Evolutionary conservation across 2,329 filamentous ascomycete genomes (phyloP).

Genomic region (Nothopassalora personata): DNA sequence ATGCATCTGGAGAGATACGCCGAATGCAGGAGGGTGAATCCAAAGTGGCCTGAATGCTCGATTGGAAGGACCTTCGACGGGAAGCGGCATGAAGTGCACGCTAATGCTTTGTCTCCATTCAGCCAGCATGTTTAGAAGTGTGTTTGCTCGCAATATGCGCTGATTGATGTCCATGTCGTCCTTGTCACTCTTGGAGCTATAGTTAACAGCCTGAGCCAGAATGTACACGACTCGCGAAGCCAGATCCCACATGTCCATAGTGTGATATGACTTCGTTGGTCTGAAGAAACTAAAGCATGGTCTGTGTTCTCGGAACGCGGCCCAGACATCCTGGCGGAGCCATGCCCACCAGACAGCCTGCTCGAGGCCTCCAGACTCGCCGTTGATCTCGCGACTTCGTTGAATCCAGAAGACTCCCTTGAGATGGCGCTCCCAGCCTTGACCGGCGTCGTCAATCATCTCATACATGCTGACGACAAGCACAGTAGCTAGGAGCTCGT

Average conservation of each 20-base stretch:
- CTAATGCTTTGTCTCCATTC: slow-evolving; percentile 47
- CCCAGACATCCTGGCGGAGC: slow-evolving; percentile 62
- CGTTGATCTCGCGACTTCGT: slow-evolving; percentile 56
- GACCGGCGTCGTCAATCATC: slow-evolving; percentile 56
- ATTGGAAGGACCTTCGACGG: slow-evolving; percentile 35
- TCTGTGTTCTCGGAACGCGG: slow-evolving; percentile 55
- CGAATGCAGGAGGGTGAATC: slow-evolving; percentile 45
- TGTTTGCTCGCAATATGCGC: slow-evolving; percentile 39
- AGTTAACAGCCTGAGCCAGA: slow-evolving; percentile 54
- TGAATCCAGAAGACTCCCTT: slow-evolving; percentile 64
- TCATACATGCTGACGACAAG: slow-evolving; percentile 60
- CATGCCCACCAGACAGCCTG: slow-evolving; percentile 62
- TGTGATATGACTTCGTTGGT: slow-evolving; percentile 45
- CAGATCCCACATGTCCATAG: slow-evolving; percentile 51
- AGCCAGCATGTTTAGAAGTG: slow-evolving; percentile 45
- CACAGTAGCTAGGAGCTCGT: slow-evolving; percentile 55
- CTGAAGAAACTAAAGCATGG: slow-evolving; percentile 55
- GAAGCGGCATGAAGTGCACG: slow-evolving; percentile 42
- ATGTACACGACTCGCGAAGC: slow-evolving; percentile 52
- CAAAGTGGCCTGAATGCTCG: slow-evolving; percentile 47
- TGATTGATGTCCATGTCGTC: slow-evolving; percentile 35
- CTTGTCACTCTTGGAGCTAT: slow-evolving; percentile 49
- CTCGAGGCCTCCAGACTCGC: slow-evolving; percentile 52
- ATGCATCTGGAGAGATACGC: slow-evolving; percentile 49
- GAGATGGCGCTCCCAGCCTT: slow-evolving; percentile 58